Evolutionary conservation across 768 basidiomycete genomes (phyloP), one percentile per base, ranked within the genome.

Genomic region (Chalciporus pseudorubinellus): DNA sequence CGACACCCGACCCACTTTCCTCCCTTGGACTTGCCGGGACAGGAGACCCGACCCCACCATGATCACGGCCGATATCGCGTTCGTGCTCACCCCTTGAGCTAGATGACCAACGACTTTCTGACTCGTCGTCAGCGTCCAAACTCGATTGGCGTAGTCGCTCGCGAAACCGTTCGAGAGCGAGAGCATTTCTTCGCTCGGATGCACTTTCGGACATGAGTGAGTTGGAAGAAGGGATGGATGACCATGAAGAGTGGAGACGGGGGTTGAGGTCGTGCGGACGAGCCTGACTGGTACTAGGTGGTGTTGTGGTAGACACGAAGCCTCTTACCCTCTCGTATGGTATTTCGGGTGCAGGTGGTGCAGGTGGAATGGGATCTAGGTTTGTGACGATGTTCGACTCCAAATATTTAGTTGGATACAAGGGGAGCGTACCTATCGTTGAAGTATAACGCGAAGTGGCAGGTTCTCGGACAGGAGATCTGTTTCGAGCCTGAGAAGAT

Each of bases 141-240:
- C 59, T 68, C 9, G 61, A 53, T 51, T 52, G 61, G 33, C 50
- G 51, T 6, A 44, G 18, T 2, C 54, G 57, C 3, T 68, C 54
- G 14, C 69, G 65, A 40, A 74, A 48, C 14, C 72, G 71, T 6
- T 70, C 66, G 28, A 72, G 63, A 18, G 76, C 75, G 8, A 62
- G 65, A 18, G 69, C 62, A 16, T 73, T 65, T 24, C 75, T 69
- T 41, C 71, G 67, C 46, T 78, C 78, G 11, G 70, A 70, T 2
- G 74, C 72, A 52, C 67, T 78, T 57, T 80, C 78, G 1, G 72
- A 69, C 36, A 75, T 70, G 39, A 75, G 71, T 0, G 72, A 74
- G 31, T 70, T 77, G 20, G 72, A 68, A 9, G 68, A 63, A 6
- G 69, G 67, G 16, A 68, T 55, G 28, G 70, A 65, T 14, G 70